Conservation (phyloP, 2,329 filamentous ascomycete species). For the Beauveria scarabaeidicola region DNA sequence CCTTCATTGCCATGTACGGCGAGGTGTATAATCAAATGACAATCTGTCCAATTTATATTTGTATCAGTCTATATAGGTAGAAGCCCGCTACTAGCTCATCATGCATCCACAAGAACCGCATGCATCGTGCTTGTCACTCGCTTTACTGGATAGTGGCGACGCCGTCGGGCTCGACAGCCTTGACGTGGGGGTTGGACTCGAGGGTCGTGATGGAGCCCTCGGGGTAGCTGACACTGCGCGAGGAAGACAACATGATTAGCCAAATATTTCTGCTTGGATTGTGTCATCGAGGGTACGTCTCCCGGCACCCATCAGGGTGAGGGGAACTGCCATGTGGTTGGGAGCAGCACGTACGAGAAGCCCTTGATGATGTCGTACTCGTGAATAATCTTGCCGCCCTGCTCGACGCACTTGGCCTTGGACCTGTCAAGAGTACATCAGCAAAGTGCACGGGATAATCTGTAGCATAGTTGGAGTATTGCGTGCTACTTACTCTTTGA, state of each 20-base stretch:
- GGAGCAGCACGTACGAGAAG: conserved; percentile 64
- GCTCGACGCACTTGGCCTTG: conserved; percentile 63
- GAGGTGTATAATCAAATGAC: not conserved
- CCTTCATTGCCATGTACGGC: not conserved
- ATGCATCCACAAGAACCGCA: not conserved
- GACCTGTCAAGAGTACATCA: conserved; percentile 40
- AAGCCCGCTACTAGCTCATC: not conserved
- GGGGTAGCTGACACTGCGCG: conserved; percentile 60
- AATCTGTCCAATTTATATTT: not conserved
- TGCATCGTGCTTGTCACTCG: not conserved
- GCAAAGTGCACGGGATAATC: not conserved
- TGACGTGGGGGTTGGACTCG: conserved; percentile 60
- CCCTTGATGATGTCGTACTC: conserved; percentile 86
- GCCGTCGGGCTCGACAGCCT: conserved; percentile 65
- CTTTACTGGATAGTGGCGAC: conserved; percentile 63
- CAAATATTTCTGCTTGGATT: not conserved
- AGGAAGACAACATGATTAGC: conserved; percentile 1
- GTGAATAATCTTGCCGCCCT: conserved; percentile 77
- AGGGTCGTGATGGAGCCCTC: conserved; percentile 59
- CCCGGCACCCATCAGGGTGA: conserved; percentile 1
- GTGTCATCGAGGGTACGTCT: not conserved
- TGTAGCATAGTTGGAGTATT: not conserved
- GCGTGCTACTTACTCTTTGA: conserved; percentile 51
- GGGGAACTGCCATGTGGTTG: not conserved
- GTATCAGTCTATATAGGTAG: not conserved